Percentiles rank a stretch among this genome's conserved stretches.
Evolutionary conservation across 2,329 filamentous ascomycete genomes (phyloP).

Genomic region (Stachybotrys elegans): DNA sequence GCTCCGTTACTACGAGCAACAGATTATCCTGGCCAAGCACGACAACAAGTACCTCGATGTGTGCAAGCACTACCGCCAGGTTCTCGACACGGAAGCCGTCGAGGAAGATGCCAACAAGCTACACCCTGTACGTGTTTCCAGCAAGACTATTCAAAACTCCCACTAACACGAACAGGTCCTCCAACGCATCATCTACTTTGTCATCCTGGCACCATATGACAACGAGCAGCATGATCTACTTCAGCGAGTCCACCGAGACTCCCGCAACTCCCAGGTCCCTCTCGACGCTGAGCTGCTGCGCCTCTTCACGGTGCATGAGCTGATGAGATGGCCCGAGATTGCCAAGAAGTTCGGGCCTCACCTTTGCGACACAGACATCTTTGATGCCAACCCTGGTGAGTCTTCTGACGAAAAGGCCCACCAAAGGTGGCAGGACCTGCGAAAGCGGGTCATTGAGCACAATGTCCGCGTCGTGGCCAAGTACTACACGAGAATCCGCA

Average conservation of each 20-base stretch:
- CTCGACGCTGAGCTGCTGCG: conserved; percentile 83
- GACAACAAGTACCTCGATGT: conserved; percentile 96
- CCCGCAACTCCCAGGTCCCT: conserved; percentile 71
- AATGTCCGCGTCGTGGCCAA: conserved; percentile 97
- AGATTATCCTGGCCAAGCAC: conserved; percentile 92
- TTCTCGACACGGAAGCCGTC: conserved; percentile 91
- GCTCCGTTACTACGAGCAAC: conserved; percentile 93
- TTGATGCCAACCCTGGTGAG: conserved; percentile 61
- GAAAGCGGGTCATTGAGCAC: conserved; percentile 98
- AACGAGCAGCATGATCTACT: conserved; percentile 98
- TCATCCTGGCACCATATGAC: conserved; percentile 93
- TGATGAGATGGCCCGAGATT: conserved; percentile 98
- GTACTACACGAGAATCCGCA: conserved; percentile 97
- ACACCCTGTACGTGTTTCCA: conserved; percentile 61
- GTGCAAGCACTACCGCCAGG: conserved; percentile 97
- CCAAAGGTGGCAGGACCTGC: conserved; percentile 86
- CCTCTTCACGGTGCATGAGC: conserved; percentile 89
- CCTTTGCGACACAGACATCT: conserved; percentile 84
- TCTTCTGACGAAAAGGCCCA: conserved; percentile 74
- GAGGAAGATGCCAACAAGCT: conserved; percentile 85
- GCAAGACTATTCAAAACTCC: background rate
- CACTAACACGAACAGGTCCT: conserved; percentile 56
- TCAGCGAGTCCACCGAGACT: conserved; percentile 83
- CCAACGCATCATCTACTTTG: conserved; percentile 94
- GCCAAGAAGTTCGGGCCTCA: conserved; percentile 84